phyloP scores from a whole-genome alignment of 202 grass and related monocot species.

The Schoenoplectus triqueter region DNA sequence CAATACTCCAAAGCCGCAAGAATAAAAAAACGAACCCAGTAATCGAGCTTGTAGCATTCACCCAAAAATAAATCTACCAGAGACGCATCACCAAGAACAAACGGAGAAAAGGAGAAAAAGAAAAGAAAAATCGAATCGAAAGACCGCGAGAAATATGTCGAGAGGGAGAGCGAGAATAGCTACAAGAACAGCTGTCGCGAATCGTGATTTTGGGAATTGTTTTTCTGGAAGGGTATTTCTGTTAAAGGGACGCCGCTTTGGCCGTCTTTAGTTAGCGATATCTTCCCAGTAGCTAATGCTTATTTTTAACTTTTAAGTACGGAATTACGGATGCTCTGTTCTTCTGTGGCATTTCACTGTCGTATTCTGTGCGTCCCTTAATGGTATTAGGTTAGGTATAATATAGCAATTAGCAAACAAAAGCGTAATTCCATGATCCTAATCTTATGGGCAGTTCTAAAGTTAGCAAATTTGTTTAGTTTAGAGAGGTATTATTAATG shows the following conservation, averaged over 20 bases:
- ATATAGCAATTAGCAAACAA: too few species aligned
- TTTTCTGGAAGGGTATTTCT: not conserved
- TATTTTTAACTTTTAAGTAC: too few species aligned
- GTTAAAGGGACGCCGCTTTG: not conserved
- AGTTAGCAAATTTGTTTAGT: too few species aligned
- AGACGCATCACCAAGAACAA: not conserved
- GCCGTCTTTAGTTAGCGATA: conserved; percentile 20
- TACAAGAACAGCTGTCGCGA: conserved; percentile 12
- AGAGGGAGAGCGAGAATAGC: not conserved
- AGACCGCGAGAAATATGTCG: conserved; percentile 4
- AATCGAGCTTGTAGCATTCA: conserved; percentile 14
- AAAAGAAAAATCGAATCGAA: not conserved
- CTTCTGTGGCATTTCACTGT: too few species aligned
- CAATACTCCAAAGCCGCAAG: not conserved
- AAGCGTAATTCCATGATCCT: too few species aligned
- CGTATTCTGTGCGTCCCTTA: too few species aligned
- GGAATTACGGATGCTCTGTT: too few species aligned
- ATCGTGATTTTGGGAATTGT: not conserved
- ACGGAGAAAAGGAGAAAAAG: conserved; percentile 16
- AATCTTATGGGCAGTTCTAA: too few species aligned
- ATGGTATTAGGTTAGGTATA: too few species aligned
- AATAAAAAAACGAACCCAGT: not conserved
- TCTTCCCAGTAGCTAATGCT: not conserved
- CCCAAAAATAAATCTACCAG: not conserved
- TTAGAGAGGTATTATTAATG: too few species aligned